Percentiles rank a stretch among this genome's conserved stretches.
These are phyloP conservation scores for Poronia punctata DNA, from an alignment of 495 filamentous ascomycete genomes.

Conservation along the genomic window DNA sequence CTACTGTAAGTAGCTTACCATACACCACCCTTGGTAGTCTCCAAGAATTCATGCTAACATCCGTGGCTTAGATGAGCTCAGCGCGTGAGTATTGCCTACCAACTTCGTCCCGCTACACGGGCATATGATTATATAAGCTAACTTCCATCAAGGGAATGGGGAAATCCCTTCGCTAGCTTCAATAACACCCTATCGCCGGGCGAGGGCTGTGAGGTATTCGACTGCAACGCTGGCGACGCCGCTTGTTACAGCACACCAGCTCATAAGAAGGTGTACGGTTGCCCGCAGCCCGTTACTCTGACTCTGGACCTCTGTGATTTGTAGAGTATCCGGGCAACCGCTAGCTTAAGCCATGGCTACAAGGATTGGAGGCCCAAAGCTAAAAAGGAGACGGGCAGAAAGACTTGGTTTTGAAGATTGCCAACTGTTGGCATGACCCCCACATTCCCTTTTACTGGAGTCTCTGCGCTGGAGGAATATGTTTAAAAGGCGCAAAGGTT, in stretches of 20 bases:
- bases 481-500: too few relatives aligned
- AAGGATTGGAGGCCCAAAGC: too few relatives aligned
- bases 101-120: too few relatives aligned
- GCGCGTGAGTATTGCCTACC: conserved; percentile 22
- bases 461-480: too few relatives aligned
- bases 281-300: conserved; percentile 22
- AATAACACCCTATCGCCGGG: conserved; percentile 18
- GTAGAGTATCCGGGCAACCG: too few relatives aligned
- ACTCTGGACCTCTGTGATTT: conserved; percentile 11
- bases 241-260: conserved; percentile 20
- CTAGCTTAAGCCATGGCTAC: too few relatives aligned
- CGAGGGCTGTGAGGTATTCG: conserved; percentile 19
- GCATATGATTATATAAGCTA: neutral
- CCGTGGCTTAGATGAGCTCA: conserved; percentile 18
- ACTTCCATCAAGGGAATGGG: conserved; percentile 12
- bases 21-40: neutral
- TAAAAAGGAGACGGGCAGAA: too few relatives aligned
- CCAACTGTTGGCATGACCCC: too few relatives aligned
- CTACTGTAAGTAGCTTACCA: conserved; percentile 17
- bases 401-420: too few relatives aligned
- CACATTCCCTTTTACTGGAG: too few relatives aligned
- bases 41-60: conserved; percentile 11
- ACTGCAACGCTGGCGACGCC: conserved; percentile 16
- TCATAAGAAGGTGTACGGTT: conserved; percentile 20
- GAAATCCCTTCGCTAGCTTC: conserved; percentile 22